Conservation (phyloP, 1,284 basidiomycete genomes). For the Ceratobasidium papillatum region DNA sequence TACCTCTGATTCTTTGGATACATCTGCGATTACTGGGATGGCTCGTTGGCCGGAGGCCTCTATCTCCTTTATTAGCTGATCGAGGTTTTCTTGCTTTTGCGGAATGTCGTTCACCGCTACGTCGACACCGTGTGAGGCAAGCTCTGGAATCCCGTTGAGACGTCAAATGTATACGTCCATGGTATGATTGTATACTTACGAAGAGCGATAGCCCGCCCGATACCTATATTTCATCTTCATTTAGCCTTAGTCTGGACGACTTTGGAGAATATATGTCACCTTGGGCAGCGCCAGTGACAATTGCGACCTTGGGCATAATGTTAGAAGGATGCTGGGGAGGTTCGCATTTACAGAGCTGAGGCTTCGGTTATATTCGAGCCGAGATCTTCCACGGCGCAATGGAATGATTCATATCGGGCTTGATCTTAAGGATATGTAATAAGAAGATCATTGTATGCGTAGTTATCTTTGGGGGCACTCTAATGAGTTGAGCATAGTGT, state of each 20-base stretch:
- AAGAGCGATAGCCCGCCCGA: conserved; percentile 56
- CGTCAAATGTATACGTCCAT: neutral
- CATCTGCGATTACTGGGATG: conserved; percentile 45
- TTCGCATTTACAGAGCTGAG: neutral
- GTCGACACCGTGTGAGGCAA: conserved; percentile 56
- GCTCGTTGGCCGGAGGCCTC: conserved; percentile 44
- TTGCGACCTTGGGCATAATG: conserved; percentile 47
- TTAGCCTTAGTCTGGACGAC: neutral
- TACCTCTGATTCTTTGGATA: conserved; percentile 46
- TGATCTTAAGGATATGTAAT: no score
- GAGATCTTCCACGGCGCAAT: no score
- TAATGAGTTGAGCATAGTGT: no score
- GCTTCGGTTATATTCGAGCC: neutral
- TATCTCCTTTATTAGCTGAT: conserved; percentile 40
- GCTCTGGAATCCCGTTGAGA: conserved; percentile 36
- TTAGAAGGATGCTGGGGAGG: no score
- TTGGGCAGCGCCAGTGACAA: conserved; percentile 57
- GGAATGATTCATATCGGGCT: no score
- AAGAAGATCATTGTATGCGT: no score
- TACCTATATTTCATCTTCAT: conserved; percentile 41
- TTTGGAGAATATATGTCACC: conserved; percentile 46
- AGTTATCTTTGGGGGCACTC: no score
- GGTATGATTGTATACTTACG: conserved; percentile 42
- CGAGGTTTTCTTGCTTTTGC: conserved; percentile 47
- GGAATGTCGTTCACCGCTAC: conserved; percentile 55